A percentile compares a stretch with the other conserved stretches of the same genome.
phyloP scores from a whole-genome alignment of 2,329 filamentous ascomycete genomes.

The Aspergillus ibericus region DNA sequence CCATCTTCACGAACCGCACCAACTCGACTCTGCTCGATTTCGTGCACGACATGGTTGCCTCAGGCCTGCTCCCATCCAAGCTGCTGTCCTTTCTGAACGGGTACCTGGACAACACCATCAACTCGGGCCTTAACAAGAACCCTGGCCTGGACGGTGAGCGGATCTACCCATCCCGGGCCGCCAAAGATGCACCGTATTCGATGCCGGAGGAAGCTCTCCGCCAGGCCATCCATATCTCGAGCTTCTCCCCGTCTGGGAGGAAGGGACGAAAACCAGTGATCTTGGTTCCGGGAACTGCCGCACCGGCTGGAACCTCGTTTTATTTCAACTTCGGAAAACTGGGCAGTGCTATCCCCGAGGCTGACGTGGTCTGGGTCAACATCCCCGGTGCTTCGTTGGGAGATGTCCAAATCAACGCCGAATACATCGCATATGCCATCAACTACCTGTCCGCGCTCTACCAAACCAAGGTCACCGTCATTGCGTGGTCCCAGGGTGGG shows the following conservation, averaged over 20 bases:
- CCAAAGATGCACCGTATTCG: slow-evolving; percentile 51
- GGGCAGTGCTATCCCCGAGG: slow-evolving; percentile 42
- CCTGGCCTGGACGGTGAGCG: background rate
- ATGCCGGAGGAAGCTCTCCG: slow-evolving; percentile 50
- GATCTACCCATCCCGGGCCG: slow-evolving; percentile 21
- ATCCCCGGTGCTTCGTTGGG: slow-evolving; percentile 49
- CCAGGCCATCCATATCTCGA: slow-evolving; percentile 55
- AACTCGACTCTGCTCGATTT: background rate
- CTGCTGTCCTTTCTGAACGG: slow-evolving; percentile 17
- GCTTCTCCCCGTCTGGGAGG: slow-evolving; percentile 49
- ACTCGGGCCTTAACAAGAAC: slow-evolving; percentile 20
- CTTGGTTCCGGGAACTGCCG: slow-evolving; percentile 55
- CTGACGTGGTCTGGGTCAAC: slow-evolving; percentile 58
- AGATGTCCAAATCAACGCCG: slow-evolving; percentile 54
- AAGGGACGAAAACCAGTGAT: slow-evolving; percentile 48
- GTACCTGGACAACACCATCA: slow-evolving; percentile 16
- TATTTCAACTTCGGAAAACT: slow-evolving; percentile 53
- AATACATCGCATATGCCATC: slow-evolving; percentile 60
- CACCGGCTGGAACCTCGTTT: slow-evolving; percentile 49
- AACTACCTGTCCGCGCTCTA: slow-evolving; percentile 54
- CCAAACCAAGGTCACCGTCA: slow-evolving; percentile 42
- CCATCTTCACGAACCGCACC: slow-evolving; percentile 4
- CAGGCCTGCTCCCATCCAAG: slow-evolving; percentile 17
- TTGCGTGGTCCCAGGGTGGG: slow-evolving; percentile 59
- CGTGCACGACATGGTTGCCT: slow-evolving; percentile 7